Evolutionary conservation across 2,329 filamentous ascomycete species (phyloP).

Genomic region (Botrytis tulipae): DNA sequence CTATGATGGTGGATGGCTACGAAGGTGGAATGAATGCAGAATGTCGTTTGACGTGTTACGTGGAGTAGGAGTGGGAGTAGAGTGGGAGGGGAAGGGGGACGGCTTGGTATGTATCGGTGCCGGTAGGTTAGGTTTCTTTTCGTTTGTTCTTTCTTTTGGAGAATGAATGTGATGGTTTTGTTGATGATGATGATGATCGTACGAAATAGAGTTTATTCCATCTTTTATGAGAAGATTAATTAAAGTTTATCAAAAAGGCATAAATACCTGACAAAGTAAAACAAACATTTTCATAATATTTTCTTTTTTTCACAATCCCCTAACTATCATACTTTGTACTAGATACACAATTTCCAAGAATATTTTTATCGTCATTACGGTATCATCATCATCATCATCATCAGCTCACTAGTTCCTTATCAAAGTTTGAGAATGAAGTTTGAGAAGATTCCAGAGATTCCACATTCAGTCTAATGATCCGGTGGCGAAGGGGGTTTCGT

Average conservation of each 20-base stretch:
- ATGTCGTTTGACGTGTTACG: slow-evolving; percentile 13
- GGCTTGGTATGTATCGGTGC: background rate
- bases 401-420: no score
- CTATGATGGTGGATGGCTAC: no score
- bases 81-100: background rate
- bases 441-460: background rate
- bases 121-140: background rate
- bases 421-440: background rate
- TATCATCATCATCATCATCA: no score
- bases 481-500: slow-evolving; percentile 7
- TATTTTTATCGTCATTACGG: background rate
- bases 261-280: no score
- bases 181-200: background rate
- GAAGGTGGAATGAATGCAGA: background rate
- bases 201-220: background rate
- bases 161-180: background rate
- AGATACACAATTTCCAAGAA: background rate
- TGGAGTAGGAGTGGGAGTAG: background rate
- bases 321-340: background rate
- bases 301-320: background rate
- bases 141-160: background rate
- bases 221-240: background rate
- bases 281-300: background rate
- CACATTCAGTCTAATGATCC: background rate
- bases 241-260: background rate